Base-by-base conservation (phyloP, 148 eudicot species). In the Linanthus parryae region DNA sequence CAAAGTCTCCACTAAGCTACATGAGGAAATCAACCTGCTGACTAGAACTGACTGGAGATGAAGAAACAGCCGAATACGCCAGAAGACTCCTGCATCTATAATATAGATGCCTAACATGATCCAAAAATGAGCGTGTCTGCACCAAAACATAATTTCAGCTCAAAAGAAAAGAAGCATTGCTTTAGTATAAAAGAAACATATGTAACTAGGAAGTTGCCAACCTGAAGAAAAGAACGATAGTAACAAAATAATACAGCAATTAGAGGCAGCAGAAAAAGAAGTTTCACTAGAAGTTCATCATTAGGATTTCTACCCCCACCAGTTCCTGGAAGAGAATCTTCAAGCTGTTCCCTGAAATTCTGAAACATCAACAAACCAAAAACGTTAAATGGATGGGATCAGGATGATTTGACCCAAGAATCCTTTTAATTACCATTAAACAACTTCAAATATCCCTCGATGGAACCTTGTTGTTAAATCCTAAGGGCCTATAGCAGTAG, bases 241-340 rank as follows among this genome's bases (percentile, higher is more conserved):
- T 68, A 84, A 63, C 75, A 52, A 48, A 84, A 75, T 34, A 69
- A 51, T 30, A 84, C 59, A 56, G 71, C 61, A 28, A 79, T 38
- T 42, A 87, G 25, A 36, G 98, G 98, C 52, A 91, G 78, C 43
- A 87, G 59, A 59, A 87, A 78, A 46, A 91, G 90, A 56, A 76
- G 53, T 60, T 65, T 77, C 63, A 87, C 78, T 41, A 73, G 64
- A 58, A 82, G 61, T 50, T 64, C 77, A 68, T 79, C 88, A 23
- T 59, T 64, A 27, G 99, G 81, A 65, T 72, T 78, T 61, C 65
- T 73, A 4, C 99, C 99, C 52, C 91, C 88, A 62, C 83, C 78
- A 45, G 99, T 87, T 44, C 99, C 94, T 43, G 99, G 96, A 41
- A 87, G 94, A 54, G 96, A 68, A 64, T 78, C 96, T 46, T 65